These are phyloP conservation scores for Trichoderma breve DNA, from an alignment of 2,329 filamentous ascomycete genomes.

Conservation along the genomic window DNA sequence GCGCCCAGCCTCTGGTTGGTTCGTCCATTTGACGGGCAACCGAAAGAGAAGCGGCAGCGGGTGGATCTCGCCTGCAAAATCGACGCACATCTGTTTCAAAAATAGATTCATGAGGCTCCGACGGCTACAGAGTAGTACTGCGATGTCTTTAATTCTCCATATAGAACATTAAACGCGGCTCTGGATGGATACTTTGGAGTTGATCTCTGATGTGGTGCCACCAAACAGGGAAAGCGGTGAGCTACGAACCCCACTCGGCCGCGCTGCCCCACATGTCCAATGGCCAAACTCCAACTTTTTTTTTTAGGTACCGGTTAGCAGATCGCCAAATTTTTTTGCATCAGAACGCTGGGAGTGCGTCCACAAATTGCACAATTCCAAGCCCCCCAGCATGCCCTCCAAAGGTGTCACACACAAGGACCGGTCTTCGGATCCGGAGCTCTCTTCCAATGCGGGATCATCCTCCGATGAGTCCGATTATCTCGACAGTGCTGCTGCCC, in stretches of 20 bases:
- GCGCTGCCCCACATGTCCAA: neutral
- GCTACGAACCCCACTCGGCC: neutral
- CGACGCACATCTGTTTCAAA: neutral
- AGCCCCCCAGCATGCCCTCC: slow-evolving; percentile 8
- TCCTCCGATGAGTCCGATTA: slow-evolving; percentile 47
- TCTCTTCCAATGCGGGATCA: neutral
- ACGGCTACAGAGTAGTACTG: neutral
- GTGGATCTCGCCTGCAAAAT: neutral
- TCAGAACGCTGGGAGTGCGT: slow-evolving; percentile 1
- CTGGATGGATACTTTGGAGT: neutral
- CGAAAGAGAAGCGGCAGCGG: neutral
- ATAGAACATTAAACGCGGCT: neutral
- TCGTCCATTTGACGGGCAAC: neutral
- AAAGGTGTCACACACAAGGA: slow-evolving; percentile 1
- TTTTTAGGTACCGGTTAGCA: neutral
- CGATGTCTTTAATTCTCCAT: neutral
- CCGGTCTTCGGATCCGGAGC: slow-evolving; percentile 9
- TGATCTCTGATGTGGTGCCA: neutral
- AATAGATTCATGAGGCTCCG: neutral
- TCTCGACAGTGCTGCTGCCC: slow-evolving; percentile 44
- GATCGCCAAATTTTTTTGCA: neutral
- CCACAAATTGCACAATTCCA: neutral
- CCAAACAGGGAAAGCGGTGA: neutral
- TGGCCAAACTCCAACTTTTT: slow-evolving; percentile 3
- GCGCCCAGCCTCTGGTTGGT: neutral